These are phyloP conservation scores for Neofusicoccum sp. DNA, from an alignment of 2,329 filamentous ascomycete species.

Conservation along the genomic window DNA sequence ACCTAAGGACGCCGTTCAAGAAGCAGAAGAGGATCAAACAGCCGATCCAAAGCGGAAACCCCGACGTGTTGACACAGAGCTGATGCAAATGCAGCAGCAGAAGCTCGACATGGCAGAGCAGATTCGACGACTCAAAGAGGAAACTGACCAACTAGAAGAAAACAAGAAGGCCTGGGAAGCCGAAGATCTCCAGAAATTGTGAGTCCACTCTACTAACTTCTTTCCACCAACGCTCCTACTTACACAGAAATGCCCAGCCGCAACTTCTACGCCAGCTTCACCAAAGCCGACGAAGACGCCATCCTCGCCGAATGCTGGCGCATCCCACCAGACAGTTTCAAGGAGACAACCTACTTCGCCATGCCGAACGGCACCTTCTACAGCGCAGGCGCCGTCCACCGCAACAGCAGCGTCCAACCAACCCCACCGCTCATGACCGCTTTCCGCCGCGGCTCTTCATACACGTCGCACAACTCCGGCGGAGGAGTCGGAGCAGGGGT, in stretches of 20 bases:
- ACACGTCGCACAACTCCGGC: not conserved
- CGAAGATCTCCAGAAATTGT: not conserved
- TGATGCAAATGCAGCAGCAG: not conserved
- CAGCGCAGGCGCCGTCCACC: not conserved
- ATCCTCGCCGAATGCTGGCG: slow-evolving; percentile 6
- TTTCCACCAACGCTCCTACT: no score
- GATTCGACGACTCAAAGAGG: slow-evolving; percentile 1
- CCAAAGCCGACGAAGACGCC: not conserved
- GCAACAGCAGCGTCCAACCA: not conserved
- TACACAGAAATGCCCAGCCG: not conserved
- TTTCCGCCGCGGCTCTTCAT: not conserved
- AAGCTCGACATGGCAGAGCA: not conserved
- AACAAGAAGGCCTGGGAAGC: not conserved
- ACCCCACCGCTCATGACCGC: not conserved
- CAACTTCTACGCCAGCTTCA: not conserved
- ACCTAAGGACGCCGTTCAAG: not conserved
- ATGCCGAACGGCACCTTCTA: not conserved
- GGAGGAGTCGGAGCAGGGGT: not conserved
- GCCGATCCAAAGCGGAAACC: not conserved
- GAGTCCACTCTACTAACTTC: not conserved
- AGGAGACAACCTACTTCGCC: not conserved
- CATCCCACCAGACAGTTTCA: not conserved
- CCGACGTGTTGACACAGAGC: not conserved
- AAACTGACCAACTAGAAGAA: not conserved
- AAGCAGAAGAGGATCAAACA: not conserved